These are phyloP conservation scores for Aspergillus taichungensis DNA, from an alignment of 495 filamentous ascomycete genomes.

Conservation along the genomic window DNA sequence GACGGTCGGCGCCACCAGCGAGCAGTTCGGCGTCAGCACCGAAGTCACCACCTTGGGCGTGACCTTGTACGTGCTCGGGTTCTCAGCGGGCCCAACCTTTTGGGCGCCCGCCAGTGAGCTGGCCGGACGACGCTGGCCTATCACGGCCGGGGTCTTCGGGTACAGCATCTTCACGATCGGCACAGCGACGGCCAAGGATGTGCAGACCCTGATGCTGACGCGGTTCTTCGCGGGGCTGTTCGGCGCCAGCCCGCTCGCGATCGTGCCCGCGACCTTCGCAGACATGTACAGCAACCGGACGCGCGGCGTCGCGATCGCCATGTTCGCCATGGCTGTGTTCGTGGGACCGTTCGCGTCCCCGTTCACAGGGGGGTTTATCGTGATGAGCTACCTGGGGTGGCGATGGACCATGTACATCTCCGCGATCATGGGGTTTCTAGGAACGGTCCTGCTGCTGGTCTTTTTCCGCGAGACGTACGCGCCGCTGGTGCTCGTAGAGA, in stretches of 20 bases:
- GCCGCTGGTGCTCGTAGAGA: conserved; percentile 28
- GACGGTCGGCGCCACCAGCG: conserved; percentile 27
- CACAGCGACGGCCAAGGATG: conserved; percentile 48
- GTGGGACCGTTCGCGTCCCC: conserved; percentile 41
- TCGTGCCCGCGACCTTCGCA: conserved; percentile 38
- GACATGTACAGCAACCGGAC: conserved; percentile 42
- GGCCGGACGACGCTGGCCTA: conserved; percentile 49
- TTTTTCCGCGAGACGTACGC: conserved; percentile 34
- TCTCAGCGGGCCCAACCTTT: conserved; percentile 42
- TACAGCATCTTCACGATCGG: conserved; percentile 48
- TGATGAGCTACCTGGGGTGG: conserved; percentile 36
- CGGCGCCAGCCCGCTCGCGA: conserved; percentile 33
- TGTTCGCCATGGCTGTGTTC: conserved; percentile 45
- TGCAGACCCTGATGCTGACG: conserved; percentile 44
- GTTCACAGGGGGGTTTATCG: conserved; percentile 39
- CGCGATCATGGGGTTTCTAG: conserved; percentile 30
- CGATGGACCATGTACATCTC: conserved; percentile 41
- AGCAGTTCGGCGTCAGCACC: conserved; percentile 37
- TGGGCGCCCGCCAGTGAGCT: conserved; percentile 70
- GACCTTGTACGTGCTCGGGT: conserved; percentile 47
- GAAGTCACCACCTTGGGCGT: conserved; percentile 48
- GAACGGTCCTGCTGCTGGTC: conserved; percentile 17
- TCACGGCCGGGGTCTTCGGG: conserved; percentile 42
- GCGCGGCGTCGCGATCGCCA: conserved; percentile 40
- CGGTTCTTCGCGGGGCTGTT: conserved; percentile 42